phyloP scores from a whole-genome alignment of 1,139 yeast genomes.

The Suhomyces guaymorum region DNA sequence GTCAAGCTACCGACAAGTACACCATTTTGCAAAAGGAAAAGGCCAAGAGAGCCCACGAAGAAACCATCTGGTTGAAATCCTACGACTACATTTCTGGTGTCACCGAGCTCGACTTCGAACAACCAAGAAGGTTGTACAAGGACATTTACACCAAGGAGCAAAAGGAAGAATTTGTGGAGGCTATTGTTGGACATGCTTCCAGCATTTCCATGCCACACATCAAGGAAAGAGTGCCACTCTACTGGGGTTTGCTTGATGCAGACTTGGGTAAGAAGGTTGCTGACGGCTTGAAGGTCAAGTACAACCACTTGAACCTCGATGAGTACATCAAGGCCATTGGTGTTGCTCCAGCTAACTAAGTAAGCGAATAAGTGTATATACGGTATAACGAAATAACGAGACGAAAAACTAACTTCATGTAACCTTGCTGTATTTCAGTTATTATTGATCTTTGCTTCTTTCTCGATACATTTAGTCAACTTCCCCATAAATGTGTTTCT shows the following conservation, averaged over 20 bases:
- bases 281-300: slow-evolving; percentile 35
- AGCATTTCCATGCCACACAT: slow-evolving; percentile 27
- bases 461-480: too few species aligned
- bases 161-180: slow-evolving; percentile 34
- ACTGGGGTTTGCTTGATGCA: slow-evolving; percentile 38
- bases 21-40: slow-evolving; percentile 27
- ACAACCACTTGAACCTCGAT: slow-evolving; percentile 26
- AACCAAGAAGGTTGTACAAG: slow-evolving; percentile 43
- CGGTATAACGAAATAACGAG: neutral
- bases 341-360: slow-evolving; percentile 15
- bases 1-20: slow-evolving; percentile 24
- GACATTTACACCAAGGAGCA: slow-evolving; percentile 35
- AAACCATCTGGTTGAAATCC: slow-evolving; percentile 36
- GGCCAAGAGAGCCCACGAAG: slow-evolving; percentile 34
- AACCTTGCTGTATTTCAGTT: too few species aligned
- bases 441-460: too few species aligned
- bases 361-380: too few species aligned
- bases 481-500: too few species aligned
- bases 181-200: slow-evolving; percentile 41
- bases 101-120: slow-evolving; percentile 44
- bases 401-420: too few species aligned
- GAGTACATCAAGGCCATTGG: slow-evolving; percentile 27
- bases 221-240: slow-evolving; percentile 39
- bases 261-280: slow-evolving; percentile 37
- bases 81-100: slow-evolving; percentile 42